Percentiles rank a stretch among this genome's conserved stretches.
These are phyloP conservation scores for Phaeodactylum tricornutum DNA, from an alignment of 108 stramenopile genomes.

Conservation along the genomic window DNA sequence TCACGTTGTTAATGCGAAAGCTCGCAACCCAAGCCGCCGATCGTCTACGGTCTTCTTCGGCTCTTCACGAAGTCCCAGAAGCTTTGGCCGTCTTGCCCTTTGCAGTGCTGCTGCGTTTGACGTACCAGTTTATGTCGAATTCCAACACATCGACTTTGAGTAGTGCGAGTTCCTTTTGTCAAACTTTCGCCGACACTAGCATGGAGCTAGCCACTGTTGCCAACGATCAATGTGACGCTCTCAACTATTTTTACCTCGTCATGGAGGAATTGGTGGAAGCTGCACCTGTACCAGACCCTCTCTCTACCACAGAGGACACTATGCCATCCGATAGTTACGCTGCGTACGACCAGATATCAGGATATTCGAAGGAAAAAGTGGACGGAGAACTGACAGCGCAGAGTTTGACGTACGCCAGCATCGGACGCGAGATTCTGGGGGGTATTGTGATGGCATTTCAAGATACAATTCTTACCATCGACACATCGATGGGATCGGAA, in stretches of 20 bases:
- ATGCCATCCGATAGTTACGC: not conserved
- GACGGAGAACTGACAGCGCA: slow-evolving; percentile 5
- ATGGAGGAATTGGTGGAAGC: slow-evolving; percentile 22
- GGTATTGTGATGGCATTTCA: slow-evolving; percentile 41
- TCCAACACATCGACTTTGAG: no score
- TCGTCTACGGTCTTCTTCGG: no score
- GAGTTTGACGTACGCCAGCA: slow-evolving; percentile 42
- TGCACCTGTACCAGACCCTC: not conserved
- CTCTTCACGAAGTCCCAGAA: no score
- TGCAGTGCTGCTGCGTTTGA: slow-evolving; percentile 48
- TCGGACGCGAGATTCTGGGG: slow-evolving; percentile 45
- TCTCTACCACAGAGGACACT: not conserved
- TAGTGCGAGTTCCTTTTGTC: slow-evolving; percentile 10
- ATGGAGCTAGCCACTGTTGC: slow-evolving; percentile 24
- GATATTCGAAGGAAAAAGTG: not conserved
- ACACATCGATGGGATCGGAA: slow-evolving; percentile 19
- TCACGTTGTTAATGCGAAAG: no score
- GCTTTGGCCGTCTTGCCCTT: slow-evolving; percentile 47
- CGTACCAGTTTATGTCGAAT: slow-evolving; percentile 5
- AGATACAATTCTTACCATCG: slow-evolving; percentile 9
- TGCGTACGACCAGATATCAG: not conserved
- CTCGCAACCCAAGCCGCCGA: no score
- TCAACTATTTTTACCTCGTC: slow-evolving; percentile 31
- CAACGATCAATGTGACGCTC: slow-evolving; percentile 42
- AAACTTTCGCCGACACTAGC: slow-evolving; percentile 20